Evolutionary conservation across 495 filamentous ascomycete species (phyloP).

Genomic region (Apiosordaria backusii): DNA sequence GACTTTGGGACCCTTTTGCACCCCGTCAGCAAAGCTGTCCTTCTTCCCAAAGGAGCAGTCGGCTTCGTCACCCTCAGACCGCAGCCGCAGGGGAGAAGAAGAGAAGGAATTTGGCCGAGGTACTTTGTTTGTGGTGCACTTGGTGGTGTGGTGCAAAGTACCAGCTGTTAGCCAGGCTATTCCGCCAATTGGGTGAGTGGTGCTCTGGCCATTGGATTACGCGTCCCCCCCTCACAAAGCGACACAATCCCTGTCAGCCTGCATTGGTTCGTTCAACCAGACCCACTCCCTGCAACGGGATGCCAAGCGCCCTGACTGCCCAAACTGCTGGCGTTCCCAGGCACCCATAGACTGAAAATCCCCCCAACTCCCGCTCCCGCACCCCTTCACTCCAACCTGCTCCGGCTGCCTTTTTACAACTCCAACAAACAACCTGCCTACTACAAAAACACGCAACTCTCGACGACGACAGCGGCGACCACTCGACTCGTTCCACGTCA

Average conservation of each 20-base stretch:
- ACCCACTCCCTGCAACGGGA: slow-evolving; percentile 24
- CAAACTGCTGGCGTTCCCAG: slow-evolving; percentile 20
- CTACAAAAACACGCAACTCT: background rate
- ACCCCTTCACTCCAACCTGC: slow-evolving; percentile 11
- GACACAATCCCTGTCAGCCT: slow-evolving; percentile 25
- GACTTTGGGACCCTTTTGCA: background rate
- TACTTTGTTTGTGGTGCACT: background rate
- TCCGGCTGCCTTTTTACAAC: background rate
- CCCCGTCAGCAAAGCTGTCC: slow-evolving; percentile 13
- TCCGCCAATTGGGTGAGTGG: slow-evolving; percentile 21
- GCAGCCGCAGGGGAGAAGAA: slow-evolving; percentile 18
- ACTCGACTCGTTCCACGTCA: background rate
- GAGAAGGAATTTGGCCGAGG: background rate
- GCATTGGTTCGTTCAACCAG: slow-evolving; percentile 30
- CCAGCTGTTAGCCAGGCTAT: slow-evolving; percentile 18
- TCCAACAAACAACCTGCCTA: background rate
- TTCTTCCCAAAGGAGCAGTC: slow-evolving; percentile 26
- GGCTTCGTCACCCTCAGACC: slow-evolving; percentile 36
- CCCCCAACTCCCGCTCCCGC: slow-evolving; percentile 27
- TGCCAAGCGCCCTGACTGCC: slow-evolving; percentile 29
- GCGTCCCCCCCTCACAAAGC: slow-evolving; percentile 35
- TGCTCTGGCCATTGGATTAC: slow-evolving; percentile 37
- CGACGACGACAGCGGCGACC: background rate
- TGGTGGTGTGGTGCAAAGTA: slow-evolving; percentile 10
- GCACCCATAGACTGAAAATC: slow-evolving; percentile 36